phyloP scores from a whole-genome alignment of 805 yeast genomes.

The Pichia deserticola region DNA sequence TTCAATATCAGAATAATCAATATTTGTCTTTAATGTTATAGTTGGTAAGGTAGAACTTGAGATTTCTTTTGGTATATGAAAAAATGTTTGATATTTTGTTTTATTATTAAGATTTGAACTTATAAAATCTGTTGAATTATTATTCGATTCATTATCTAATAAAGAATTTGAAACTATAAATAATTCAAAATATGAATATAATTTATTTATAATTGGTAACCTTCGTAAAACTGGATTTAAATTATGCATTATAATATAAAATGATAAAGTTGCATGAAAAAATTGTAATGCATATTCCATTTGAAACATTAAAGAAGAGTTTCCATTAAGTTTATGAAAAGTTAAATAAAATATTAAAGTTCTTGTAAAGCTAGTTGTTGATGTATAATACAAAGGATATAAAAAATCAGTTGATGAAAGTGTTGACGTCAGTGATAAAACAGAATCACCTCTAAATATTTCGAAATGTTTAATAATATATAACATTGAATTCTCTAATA shows the following conservation, averaged over 20 bases:
- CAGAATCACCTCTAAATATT: constrained; percentile 8
- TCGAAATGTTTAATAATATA: constrained; percentile 10
- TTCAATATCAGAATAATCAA: neutral
- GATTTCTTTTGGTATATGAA: constrained; percentile 7
- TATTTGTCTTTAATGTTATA: neutral
- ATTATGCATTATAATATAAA: constrained; percentile 25
- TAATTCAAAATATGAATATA: constrained; percentile 5
- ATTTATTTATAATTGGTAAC: constrained; percentile 5
- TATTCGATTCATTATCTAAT: neutral
- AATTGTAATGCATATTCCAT: constrained; percentile 24
- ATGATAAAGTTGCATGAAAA: constrained; percentile 22
- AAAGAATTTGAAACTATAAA: neutral
- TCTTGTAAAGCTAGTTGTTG: constrained; percentile 7
- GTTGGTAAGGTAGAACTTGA: constrained; percentile 5
- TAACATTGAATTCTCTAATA: constrained; percentile 12
- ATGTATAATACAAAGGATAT: constrained; percentile 5
- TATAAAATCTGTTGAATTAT: constrained; percentile 1
- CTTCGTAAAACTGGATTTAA: constrained; percentile 21
- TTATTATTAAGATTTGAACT: neutral
- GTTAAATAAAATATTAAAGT: constrained; percentile 17
- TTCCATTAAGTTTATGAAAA: constrained; percentile 12
- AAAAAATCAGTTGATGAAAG: constrained; percentile 6
- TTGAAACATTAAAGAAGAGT: constrained; percentile 16
- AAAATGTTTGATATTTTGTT: neutral
- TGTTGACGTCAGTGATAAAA: constrained; percentile 1